phyloP scores from a whole-genome alignment of 1,284 basidiomycete genomes.

The Puccinia triticina region DNA sequence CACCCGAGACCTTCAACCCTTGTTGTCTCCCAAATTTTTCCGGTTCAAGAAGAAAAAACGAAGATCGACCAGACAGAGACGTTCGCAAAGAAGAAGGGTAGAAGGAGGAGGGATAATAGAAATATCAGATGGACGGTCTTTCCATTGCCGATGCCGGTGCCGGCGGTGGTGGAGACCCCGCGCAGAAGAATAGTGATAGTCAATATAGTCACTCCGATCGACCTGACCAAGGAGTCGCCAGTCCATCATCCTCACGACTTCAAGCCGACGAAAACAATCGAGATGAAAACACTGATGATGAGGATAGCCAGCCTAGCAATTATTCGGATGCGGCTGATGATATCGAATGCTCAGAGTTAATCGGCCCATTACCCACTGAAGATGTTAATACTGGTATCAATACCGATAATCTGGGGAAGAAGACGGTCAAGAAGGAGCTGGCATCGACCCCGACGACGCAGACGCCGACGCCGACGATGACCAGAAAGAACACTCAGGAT shows the following conservation, averaged over 20 bases:
- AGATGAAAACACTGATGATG: neutral
- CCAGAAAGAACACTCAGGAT: too few relatives aligned
- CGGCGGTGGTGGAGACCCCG: neutral
- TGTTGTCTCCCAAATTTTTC: too few relatives aligned
- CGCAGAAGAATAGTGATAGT: neutral
- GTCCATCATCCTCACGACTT: neutral
- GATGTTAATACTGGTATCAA: neutral
- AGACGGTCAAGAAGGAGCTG: too few relatives aligned
- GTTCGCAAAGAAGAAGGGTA: too few relatives aligned
- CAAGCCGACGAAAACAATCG: neutral
- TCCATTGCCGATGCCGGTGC: neutral
- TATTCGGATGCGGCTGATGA: conserved; percentile 20
- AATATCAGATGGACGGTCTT: too few relatives aligned
- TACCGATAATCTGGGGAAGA: neutral
- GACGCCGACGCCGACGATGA: too few relatives aligned
- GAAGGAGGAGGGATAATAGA: too few relatives aligned
- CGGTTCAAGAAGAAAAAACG: too few relatives aligned
- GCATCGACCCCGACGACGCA: too few relatives aligned
- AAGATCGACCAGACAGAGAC: neutral
- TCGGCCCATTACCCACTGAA: neutral
- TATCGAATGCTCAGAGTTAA: conserved; percentile 16
- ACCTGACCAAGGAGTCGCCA: neutral
- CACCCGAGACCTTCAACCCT: too few relatives aligned
- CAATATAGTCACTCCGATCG: neutral
- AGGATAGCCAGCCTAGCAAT: conserved; percentile 12